phyloP scores from a whole-genome alignment of 1,284 basidiomycete species.

The Somion occarium region DNA sequence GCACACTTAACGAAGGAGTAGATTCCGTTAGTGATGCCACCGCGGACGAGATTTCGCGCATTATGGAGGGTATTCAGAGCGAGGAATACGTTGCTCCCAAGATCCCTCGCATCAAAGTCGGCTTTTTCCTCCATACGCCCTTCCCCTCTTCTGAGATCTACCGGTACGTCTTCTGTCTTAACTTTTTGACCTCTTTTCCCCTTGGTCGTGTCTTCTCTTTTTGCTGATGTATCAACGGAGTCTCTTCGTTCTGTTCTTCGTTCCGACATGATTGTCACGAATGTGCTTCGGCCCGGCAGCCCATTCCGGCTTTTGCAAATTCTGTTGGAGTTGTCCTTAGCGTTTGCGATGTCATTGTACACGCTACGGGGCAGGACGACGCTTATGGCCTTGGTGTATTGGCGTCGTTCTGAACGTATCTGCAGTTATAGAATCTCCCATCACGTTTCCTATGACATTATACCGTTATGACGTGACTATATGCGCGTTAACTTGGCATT shows the following conservation, averaged over 20 bases:
- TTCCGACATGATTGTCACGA: neutral
- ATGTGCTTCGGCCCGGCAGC: neutral
- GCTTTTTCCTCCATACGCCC: slow-evolving; percentile 98
- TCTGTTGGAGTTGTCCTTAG: neutral
- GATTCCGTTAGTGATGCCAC: slow-evolving; percentile 58
- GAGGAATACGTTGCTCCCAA: slow-evolving; percentile 39
- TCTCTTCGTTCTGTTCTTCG: slow-evolving; percentile 3
- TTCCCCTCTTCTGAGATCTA: slow-evolving; percentile 99
- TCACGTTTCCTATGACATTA: too few species aligned
- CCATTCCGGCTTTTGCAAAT: neutral
- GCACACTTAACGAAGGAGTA: slow-evolving; percentile 79
- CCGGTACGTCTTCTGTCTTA: slow-evolving; percentile 49
- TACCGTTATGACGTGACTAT: too few species aligned
- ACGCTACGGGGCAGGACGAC: too few species aligned
- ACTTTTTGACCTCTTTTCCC: neutral
- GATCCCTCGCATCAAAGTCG: slow-evolving; percentile 79
- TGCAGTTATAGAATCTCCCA: too few species aligned
- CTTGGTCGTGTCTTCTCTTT: neutral
- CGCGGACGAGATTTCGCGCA: slow-evolving; percentile 64
- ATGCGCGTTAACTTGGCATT: too few species aligned
- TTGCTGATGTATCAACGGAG: slow-evolving; percentile 6
- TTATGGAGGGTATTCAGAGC: slow-evolving; percentile 71
- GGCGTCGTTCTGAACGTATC: too few species aligned
- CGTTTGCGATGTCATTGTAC: slow-evolving; percentile 1
- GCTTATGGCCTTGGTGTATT: too few species aligned